Evolutionary conservation across 345 rosid species (phyloP), one percentile per base, ranked within the genome.

Genomic region (Erucastrum elatum): DNA sequence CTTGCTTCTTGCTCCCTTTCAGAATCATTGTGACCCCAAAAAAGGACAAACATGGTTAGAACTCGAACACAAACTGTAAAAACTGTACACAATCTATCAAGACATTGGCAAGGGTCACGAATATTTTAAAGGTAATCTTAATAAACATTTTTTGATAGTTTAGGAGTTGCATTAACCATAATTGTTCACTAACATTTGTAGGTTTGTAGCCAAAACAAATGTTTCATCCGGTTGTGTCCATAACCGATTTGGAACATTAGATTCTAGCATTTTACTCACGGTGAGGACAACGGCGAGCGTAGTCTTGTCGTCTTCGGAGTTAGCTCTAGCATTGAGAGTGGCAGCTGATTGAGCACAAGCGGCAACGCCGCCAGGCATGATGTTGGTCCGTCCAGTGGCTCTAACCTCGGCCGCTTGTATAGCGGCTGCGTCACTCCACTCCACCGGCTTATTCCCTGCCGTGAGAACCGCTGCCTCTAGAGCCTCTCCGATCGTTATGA

Each of bases 331-430:
- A 61, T 92, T 94, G 37, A 81, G 83, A 13, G 86, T 88, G 12
- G 97, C 96, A 1, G 97, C 97, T 1, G 94, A 86, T 39, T 94
- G 96, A 9, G 97, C 97, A 0, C 88, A 83, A 1, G 97, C 97
- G 0, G 94, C 94, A 1, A 88, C 84, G 0, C 94, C 97, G 0
- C 90, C 92, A 0, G 97, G 89, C 61, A 71, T 64, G 44, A 89
- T 89, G 78, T 84, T 78, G 68, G 86, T 89, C 10, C 88, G 82
- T 6, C 94, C 93, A 0, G 93, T 91, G 39, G 97, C 98, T 82
- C 94, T 87, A 12, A 92, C 93, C 78, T 92, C 97, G 0, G 97
- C 96, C 0, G 98, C 93, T 78, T 94, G 98, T 70, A 92, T 92
- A 0, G 98, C 92, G 0, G 96, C 97, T 0, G 96, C 96, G n/a